Base-by-base conservation (phyloP, 1,284 basidiomycete species). In the Ustilago cynodontis region DNA sequence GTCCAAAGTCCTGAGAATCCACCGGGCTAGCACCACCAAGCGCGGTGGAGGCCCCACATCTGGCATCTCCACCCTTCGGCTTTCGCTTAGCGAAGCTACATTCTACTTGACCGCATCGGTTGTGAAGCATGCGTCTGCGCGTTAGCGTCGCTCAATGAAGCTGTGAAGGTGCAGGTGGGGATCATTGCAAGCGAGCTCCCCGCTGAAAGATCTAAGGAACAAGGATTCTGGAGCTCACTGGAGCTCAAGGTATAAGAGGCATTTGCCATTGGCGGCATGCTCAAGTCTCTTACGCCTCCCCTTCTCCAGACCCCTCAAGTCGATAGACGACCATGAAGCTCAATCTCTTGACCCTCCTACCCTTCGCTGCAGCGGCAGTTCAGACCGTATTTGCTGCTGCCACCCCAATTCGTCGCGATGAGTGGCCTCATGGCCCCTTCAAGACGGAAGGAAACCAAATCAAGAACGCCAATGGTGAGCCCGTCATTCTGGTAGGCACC, bases 381-480 rank as follows among this genome's bases (percentile, higher is more conserved):
- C 61, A 68, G 18, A 56, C 59, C 9, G 62, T 53, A 1, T 24
- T 65, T 4, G 65, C 71, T 13, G 59, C 63, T 2, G 26, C 55
- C 14, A 56, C 59, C 16, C 59, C 71, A 10, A 9, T 54, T 20
- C 57, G 60, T n/a, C 65, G 59, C 18, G 58, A 58, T 50, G 62
- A 58, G 11, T 75, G 72, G 72, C 72, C 72, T 11, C 54, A 75
- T 26, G 68, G 66, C 1, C 72, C 72, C 20, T 71, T 66, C 26
- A 41, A 20, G 33, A 75, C 72, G 20, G 45, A 64, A 22, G 68
- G 68, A 24, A 57, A 65, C n/a, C 56, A 75, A 43, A 66, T 75
- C 60, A 68, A 65, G 39, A 75, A 75, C 26, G 68, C 72, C 20
- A 62, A 65, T 9, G 64, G 60, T 18, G 52, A 75, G 35, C 51